Base-by-base conservation (phyloP, 2,329 filamentous ascomycete genomes). In the Xylariaceae sp. region DNA sequence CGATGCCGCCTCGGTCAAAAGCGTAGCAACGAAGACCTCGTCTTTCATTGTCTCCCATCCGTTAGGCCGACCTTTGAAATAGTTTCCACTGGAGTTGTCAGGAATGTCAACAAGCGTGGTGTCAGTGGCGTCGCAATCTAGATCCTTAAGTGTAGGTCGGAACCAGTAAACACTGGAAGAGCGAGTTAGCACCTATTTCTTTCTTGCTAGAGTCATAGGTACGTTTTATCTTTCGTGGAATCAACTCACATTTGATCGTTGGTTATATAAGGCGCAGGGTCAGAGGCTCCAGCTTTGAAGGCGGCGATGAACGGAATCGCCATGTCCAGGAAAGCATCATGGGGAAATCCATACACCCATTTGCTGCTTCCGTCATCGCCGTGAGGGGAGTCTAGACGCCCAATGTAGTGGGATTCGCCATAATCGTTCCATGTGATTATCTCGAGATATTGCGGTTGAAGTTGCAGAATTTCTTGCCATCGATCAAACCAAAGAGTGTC, bases 401-500 rank as follows among this genome's bases (percentile, higher is more conserved):
- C 54, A 12, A 56, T 56, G 29, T 56, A 56, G 37, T 56, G 53
- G 16, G 49, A 55, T 22, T 83, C 80, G 26, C 79, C 78, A 55
- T 73, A 82, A 60, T 83, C 80, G 62, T 81, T 81, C 78, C 68
- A 70, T n/a, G 72, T 73, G 51, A 76, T 72, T 54, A 76, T 73
- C 61, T 56, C 51, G 7, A 56, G n/a, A n/a, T 37, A 56, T 22
- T 71, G 61, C 26, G 80, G 78, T 40, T 73, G 62, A 0, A 80
- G 19, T 6, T 74, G 16, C 70, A 76, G 71, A 70, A 83, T 49
- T 76, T 73, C 62, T 9, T 74, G 68, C 83, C 82, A 85, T 8
- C 83, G 77, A 50, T 80, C 71, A 56, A 74, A 76, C 81, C 83
- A 87, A 12, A 86, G 67, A 51, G 77, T 72, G 59, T 85, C 83